Base-by-base conservation (phyloP, 2,329 filamentous ascomycete genomes). In the Aspergillus udagawae region DNA sequence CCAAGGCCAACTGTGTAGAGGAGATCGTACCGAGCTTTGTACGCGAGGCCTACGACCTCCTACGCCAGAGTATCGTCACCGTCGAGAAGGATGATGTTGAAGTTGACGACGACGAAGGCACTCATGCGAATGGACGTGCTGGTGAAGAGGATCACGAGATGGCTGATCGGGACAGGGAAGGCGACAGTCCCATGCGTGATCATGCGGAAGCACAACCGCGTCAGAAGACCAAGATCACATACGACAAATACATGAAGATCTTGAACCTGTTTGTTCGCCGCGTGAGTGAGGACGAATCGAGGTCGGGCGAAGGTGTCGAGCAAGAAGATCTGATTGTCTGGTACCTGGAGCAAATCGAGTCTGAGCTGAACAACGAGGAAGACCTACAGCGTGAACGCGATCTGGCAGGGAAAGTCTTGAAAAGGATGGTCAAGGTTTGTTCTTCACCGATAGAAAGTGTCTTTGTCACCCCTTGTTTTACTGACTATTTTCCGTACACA, bases 31-130 rank as follows among this genome's bases (percentile, higher is more conserved):
- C 89, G 1, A 84, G 85, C 0, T 96, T 97, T 75, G 94, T 99
- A 17, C 83, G 89, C 44, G 94, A 99, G 75, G 94, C 93, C 0
- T 97, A 89, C 74, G 91, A 94, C 66, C 83, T 99, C 9, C 84
- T 99, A 12, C 83, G 92, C 45, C 92, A 97, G 76, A 94, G 90
- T 74, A 99, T 99, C 72, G 97, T 99, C 67, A 94, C 90, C 1
- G 94, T 99, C 27, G 94, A 99, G 76, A 94, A 97, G 70, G 94
- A 99, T 67, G 94, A 99, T 67, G 87, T 99, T 17, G 93, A 97
- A 70, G 88, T 99, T 60, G 91, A 96, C 53, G 92, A 92, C 5
- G 88, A 91, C 3, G 88, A 90, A 21, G 84, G 86, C 68, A n/a
- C 73, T 57, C 58, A 79, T 78, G 60, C 80, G 81, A 59, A 73